A percentile compares a stretch with the other conserved stretches of the same genome.
phyloP scores from a whole-genome alignment of 768 basidiomycete genomes.

The Leccinum truebloodii region DNA sequence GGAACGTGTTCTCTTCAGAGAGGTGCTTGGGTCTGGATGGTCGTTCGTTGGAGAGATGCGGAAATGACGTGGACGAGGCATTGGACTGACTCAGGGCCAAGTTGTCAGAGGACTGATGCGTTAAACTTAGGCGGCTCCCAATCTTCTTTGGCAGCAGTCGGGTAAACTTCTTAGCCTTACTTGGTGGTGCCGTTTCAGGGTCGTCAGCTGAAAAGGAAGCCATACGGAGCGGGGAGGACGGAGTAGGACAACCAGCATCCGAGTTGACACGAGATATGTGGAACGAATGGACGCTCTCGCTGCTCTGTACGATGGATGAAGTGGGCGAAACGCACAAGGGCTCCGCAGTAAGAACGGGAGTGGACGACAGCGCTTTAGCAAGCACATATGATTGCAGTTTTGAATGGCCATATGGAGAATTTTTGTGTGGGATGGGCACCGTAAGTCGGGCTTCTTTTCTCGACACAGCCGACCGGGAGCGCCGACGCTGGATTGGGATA shows the following conservation, averaged over 20 bases:
- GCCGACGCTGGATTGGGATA: constrained; percentile 33
- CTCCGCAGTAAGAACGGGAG: constrained; percentile 31
- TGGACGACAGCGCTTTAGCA: constrained; percentile 25
- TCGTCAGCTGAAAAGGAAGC: constrained; percentile 29
- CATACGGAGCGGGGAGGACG: constrained; percentile 30
- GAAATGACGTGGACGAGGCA: constrained; percentile 30
- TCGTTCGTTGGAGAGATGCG: constrained; percentile 24
- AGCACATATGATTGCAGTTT: constrained; percentile 30
- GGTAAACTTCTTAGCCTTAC: constrained; percentile 30
- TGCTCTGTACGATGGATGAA: constrained; percentile 26
- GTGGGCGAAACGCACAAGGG: constrained; percentile 29
- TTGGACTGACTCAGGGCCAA: constrained; percentile 25
- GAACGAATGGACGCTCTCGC: constrained; percentile 29
- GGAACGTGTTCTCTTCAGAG: constrained; percentile 36
- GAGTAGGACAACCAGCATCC: constrained; percentile 20
- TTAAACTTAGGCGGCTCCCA: constrained; percentile 30
- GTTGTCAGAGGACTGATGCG: constrained; percentile 31
- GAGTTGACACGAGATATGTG: constrained; percentile 19
- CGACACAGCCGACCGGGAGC: constrained; percentile 36
- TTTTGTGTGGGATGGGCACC: constrained; percentile 25
- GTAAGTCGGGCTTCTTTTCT: constrained; percentile 32
- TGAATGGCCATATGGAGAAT: constrained; percentile 35
- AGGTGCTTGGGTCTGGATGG: constrained; percentile 25
- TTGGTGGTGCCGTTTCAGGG: constrained; percentile 14
- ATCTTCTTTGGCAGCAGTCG: constrained; percentile 35